Percentiles rank a stretch among this genome's conserved stretches.
phyloP scores from a whole-genome alignment of 352 stramenopile genomes.

The Phytophthora europaea region DNA sequence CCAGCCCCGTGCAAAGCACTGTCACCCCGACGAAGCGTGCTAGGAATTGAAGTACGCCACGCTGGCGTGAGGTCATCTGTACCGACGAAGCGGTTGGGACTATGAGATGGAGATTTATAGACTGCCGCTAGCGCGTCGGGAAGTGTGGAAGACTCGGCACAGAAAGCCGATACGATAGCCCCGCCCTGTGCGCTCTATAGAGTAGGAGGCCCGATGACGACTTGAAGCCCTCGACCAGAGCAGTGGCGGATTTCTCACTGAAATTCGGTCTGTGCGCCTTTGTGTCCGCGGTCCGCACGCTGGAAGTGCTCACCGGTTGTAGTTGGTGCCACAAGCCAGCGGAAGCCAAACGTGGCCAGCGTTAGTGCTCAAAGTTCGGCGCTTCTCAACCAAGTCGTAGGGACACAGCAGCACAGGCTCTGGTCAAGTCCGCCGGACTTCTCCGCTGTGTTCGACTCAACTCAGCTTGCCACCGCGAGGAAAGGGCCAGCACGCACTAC shows the following conservation, averaged over 20 bases:
- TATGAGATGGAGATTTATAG: conserved; percentile 15
- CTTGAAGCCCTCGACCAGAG: conserved; percentile 11
- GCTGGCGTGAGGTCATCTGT: conserved; percentile 42
- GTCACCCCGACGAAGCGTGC: conserved; percentile 18
- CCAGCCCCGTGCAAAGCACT: neutral
- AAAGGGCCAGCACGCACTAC: conserved; percentile 22
- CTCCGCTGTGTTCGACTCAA: conserved; percentile 32
- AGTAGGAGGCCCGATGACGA: conserved; percentile 13
- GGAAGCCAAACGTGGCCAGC: conserved; percentile 24
- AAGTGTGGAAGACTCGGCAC: conserved; percentile 23
- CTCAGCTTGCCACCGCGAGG: conserved; percentile 28
- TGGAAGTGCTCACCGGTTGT: conserved; percentile 8
- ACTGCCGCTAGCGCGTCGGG: conserved; percentile 15
- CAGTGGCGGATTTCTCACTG: conserved; percentile 28
- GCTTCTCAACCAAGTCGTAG: conserved; percentile 21
- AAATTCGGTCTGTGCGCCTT: conserved; percentile 24
- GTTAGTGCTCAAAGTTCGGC: conserved; percentile 38
- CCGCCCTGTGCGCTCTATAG: conserved; percentile 24
- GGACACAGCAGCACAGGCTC: conserved; percentile 8
- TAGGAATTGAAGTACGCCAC: conserved; percentile 36
- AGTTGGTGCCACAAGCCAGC: conserved; percentile 27
- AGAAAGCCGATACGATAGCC: conserved; percentile 1
- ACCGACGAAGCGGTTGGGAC: conserved; percentile 45
- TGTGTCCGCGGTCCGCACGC: conserved; percentile 1
- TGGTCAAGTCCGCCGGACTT: conserved; percentile 46